Evolutionary conservation across 2,329 filamentous ascomycete genomes (phyloP).

Genomic region (Penicillium sp.): DNA sequence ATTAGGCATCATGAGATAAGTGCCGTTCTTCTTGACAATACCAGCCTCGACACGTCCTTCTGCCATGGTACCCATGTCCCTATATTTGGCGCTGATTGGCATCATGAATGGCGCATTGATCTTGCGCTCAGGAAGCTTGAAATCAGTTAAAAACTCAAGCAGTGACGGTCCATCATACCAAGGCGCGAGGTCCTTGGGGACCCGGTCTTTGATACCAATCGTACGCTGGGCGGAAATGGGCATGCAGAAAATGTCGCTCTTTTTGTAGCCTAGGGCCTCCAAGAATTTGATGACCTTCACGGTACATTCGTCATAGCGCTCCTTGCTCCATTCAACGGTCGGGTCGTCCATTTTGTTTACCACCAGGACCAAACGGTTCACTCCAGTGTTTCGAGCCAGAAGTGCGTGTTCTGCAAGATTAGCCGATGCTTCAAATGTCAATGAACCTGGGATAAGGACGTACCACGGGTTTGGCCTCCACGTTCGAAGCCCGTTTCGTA

Average conservation of each 20-base stretch:
- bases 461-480: slow-evolving; percentile 82
- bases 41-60: slow-evolving; percentile 97
- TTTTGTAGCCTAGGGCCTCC: slow-evolving; percentile 91
- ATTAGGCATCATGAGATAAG: slow-evolving; percentile 92
- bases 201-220: slow-evolving; percentile 78
- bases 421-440: too few species aligned
- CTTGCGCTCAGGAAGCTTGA: slow-evolving; percentile 90
- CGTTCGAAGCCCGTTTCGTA: slow-evolving; percentile 98
- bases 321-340: slow-evolving; percentile 92
- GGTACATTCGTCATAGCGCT: slow-evolving; percentile 87
- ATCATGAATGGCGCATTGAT: slow-evolving; percentile 99
- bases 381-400: slow-evolving; percentile 95
- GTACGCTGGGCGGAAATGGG: slow-evolving; percentile 87
- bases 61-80: slow-evolving; percentile 93
- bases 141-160: slow-evolving; percentile 89
- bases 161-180: slow-evolving; percentile 90
- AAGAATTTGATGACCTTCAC: slow-evolving; percentile 82
- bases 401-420: slow-evolving; percentile 67
- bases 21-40: slow-evolving; percentile 83
- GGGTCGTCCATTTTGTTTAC: slow-evolving; percentile 99
- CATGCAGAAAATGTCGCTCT: slow-evolving; percentile 91
- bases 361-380: slow-evolving; percentile 89
- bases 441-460: too few species aligned
- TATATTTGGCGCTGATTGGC: slow-evolving; percentile 92
- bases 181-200: slow-evolving; percentile 66